phyloP scores from a whole-genome alignment of 768 basidiomycete species.

The Grammothele lineata region DNA sequence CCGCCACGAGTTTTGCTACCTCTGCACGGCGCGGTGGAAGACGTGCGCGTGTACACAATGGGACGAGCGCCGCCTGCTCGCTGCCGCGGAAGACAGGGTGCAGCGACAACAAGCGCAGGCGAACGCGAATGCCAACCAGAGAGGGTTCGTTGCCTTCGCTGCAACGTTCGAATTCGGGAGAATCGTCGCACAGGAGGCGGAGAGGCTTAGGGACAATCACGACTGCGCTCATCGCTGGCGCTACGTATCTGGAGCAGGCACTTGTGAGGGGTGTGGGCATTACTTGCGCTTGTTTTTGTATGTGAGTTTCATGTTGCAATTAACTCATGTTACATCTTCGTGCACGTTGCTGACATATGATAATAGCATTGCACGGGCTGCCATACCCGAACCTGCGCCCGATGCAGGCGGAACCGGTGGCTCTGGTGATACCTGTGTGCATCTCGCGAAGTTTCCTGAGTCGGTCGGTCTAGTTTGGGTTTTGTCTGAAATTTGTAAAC shows the following conservation, averaged over 20 bases:
- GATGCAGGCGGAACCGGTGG: conserved; percentile 35
- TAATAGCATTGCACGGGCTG: conserved; percentile 32
- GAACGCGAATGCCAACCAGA: neutral
- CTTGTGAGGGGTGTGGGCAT: conserved; percentile 43
- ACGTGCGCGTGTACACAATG: conserved; percentile 57
- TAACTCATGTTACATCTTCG: neutral
- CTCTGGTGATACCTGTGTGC: too few relatives aligned
- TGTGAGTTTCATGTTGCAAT: conserved; percentile 33
- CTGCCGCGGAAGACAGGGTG: conserved; percentile 42
- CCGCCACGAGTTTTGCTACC: conserved; percentile 41
- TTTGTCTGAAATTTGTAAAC: too few relatives aligned
- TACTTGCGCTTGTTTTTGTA: conserved; percentile 41
- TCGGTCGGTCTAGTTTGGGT: too few relatives aligned
- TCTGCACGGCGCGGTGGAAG: conserved; percentile 62
- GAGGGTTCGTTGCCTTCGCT: neutral
- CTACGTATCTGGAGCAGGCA: conserved; percentile 37
- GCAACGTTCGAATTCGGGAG: neutral
- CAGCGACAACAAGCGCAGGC: conserved; percentile 23
- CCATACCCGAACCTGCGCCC: conserved; percentile 31
- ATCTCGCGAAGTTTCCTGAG: too few relatives aligned
- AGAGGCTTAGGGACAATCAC: conserved; percentile 46
- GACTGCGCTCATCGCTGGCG: conserved; percentile 48
- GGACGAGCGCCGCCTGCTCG: conserved; percentile 48
- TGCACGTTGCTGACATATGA: neutral
- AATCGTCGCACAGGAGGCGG: conserved; percentile 30